Base-by-base conservation (phyloP, 129 eudicot species). In the Artemisia annua region DNA sequence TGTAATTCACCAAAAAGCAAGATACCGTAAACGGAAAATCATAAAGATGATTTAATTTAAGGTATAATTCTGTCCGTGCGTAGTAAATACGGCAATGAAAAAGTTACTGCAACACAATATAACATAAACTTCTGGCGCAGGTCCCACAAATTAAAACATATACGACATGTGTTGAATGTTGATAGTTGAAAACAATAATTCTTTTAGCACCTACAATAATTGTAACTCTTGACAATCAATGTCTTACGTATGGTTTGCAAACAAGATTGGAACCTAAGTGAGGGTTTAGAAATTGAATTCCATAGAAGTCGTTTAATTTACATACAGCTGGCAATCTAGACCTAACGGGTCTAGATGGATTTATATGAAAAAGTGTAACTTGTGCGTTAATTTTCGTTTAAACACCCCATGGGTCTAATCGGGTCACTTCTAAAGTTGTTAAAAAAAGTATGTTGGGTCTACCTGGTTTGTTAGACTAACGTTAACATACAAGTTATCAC, bases 401-500 rank as follows among this genome's bases (percentile, higher is more conserved):
- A 26, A 26, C 28, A 26, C 28, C 28, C 2, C 28, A 26, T 26
- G 28, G 4, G 28, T 26, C 28, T 26, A 26, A 26, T 26, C 2
- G 28, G 28, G 28, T 26, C 28, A 26, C 3, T 26, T 26, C 3
- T 26, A 26, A 26, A 26, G 28, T 26, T 26, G 28, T 26, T 26
- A 26, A 2, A 3, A 26, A 2, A 26, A 26, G 28, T 26, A 26
- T 26, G 28, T 26, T 26, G 28, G 28, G 28, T 26, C 28, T 26
- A 26, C 28, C 28, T 3, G 28, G 28, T 26, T 26, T 26, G 28
- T 26, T 26, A 26, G 28, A 26, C 28, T 26, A 9, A 15, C 57
- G 62, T 75, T 87, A 56, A 92, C 89, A 96, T 3, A 87, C 58
- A 56, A 10, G 62, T 78, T 79, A 69, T 26, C 28, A 26, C 28